Conservation (phyloP, 768 basidiomycete genomes). For the Auricularia auricula-judae region DNA sequence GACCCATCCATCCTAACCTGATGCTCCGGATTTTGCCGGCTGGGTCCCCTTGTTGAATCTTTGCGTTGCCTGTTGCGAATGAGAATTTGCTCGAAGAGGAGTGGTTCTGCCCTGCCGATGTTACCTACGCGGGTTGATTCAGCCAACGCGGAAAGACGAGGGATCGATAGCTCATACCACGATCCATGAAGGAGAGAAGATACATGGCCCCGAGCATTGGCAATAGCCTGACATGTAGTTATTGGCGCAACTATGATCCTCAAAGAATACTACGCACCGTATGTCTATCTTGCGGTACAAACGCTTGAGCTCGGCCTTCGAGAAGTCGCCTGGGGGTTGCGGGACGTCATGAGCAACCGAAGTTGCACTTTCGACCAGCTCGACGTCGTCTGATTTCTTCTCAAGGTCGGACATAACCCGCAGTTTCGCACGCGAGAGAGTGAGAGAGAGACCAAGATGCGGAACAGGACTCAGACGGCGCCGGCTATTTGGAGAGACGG, state of each 20-base stretch:
- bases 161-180: slow-evolving; percentile 27
- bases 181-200: slow-evolving; percentile 51
- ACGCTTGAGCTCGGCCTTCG: slow-evolving; percentile 36
- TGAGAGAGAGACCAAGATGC: too few species aligned
- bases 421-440: too few species aligned
- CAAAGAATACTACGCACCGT: slow-evolving; percentile 11
- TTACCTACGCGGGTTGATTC: slow-evolving; percentile 29
- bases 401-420: background rate
- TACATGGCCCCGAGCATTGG: slow-evolving; percentile 51
- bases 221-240: slow-evolving; percentile 23
- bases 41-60: slow-evolving; percentile 20
- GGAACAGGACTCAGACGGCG: too few species aligned
- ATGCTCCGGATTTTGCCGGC: too few species aligned
- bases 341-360: slow-evolving; percentile 16
- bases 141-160: background rate
- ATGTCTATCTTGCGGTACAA: slow-evolving; percentile 51
- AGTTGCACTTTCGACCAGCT: background rate
- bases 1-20: too few species aligned
- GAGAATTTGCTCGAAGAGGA: background rate
- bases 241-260: background rate
- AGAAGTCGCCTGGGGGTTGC: slow-evolving; percentile 27
- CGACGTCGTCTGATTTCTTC: background rate
- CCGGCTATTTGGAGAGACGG: too few species aligned
- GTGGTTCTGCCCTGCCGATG: slow-evolving; percentile 29
- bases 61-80: slow-evolving; percentile 44